phyloP scores from a whole-genome alignment of 2,329 filamentous ascomycete genomes.

The Cercospora beticola region DNA sequence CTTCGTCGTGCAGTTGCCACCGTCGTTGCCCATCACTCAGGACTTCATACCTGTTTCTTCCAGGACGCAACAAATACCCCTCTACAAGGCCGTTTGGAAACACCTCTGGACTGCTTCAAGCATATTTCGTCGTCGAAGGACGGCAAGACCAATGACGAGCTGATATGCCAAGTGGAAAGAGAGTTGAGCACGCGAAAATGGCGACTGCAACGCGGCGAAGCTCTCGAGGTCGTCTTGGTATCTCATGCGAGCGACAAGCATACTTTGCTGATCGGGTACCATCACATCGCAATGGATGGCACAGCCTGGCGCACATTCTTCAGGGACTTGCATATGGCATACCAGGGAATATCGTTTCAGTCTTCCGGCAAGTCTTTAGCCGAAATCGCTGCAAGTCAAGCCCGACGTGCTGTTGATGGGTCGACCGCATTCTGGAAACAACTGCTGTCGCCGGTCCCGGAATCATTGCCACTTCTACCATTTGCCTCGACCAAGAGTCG shows the following conservation, averaged over 20 bases:
- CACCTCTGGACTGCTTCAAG: slow-evolving; percentile 17
- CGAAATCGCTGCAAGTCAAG: slow-evolving; percentile 10
- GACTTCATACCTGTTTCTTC: slow-evolving; percentile 23
- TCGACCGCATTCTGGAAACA: slow-evolving; percentile 14
- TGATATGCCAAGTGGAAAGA: not conserved
- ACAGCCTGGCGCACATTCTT: slow-evolving; percentile 32
- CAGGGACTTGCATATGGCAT: slow-evolving; percentile 27
- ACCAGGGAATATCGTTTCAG: slow-evolving; percentile 17
- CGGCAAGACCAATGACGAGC: not conserved
- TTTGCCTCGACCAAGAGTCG: slow-evolving; percentile 18
- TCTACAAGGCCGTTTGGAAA: slow-evolving; percentile 20
- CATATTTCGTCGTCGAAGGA: slow-evolving; percentile 5
- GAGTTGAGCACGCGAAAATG: slow-evolving; percentile 16
- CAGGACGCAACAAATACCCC: slow-evolving; percentile 19
- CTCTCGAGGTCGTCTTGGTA: slow-evolving; percentile 27
- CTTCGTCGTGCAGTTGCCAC: slow-evolving; percentile 18
- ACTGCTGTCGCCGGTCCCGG: slow-evolving; percentile 3
- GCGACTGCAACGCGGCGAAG: slow-evolving; percentile 26
- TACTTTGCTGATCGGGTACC: slow-evolving; percentile 34
- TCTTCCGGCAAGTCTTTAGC: slow-evolving; percentile 9
- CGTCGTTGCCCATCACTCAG: slow-evolving; percentile 19
- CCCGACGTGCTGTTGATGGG: not conserved
- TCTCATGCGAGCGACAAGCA: slow-evolving; percentile 12
- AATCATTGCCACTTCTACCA: slow-evolving; percentile 19
- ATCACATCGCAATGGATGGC: slow-evolving; percentile 41